Evolutionary conservation across 2,329 filamentous ascomycete species (phyloP).

Genomic region (Claviceps pusilla): DNA sequence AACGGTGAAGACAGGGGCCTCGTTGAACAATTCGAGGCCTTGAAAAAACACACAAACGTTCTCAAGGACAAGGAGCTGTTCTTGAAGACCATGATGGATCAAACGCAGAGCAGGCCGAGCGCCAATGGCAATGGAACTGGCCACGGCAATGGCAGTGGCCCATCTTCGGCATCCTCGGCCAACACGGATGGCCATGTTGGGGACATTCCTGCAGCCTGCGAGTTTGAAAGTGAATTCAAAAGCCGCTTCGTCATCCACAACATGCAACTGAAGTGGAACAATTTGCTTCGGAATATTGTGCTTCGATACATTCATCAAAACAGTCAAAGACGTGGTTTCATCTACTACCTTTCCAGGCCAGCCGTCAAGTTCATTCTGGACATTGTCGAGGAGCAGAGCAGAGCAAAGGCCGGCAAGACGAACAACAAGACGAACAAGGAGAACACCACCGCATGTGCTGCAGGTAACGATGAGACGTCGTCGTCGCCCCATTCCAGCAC

Average conservation of each 20-base stretch:
- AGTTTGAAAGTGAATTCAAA: constrained; percentile 89
- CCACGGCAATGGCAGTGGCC: constrained; percentile 5
- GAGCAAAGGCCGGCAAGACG: constrained; percentile 37
- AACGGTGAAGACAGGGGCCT: constrained; percentile 34
- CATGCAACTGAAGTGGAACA: constrained; percentile 96
- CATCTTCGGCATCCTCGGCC: constrained; percentile 6
- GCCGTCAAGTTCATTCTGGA: constrained; percentile 97
- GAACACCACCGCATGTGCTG: constrained; percentile 6
- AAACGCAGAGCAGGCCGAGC: constrained; percentile 27
- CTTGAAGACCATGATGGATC: constrained; percentile 41
- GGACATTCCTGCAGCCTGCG: constrained; percentile 55
- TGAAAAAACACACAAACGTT: constrained; percentile 39
- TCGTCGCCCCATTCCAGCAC: constrained; percentile 22
- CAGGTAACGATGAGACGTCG: constrained; percentile 16
- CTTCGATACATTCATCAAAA: constrained; percentile 95
- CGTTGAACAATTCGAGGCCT: constrained; percentile 44
- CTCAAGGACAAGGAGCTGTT: constrained; percentile 43
- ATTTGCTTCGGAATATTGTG: constrained; percentile 86
- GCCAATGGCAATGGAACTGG: constrained; percentile 8
- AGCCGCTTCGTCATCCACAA: constrained; percentile 98
- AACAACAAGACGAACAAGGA: constrained; percentile 8
- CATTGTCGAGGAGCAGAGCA: constrained; percentile 87
- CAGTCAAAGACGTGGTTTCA: constrained; percentile 84
- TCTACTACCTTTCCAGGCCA: constrained; percentile 91
- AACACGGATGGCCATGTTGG: constrained; percentile 26